Evolutionary conservation across 805 yeast species (phyloP).

Genomic region (Candida sphagnicola): DNA sequence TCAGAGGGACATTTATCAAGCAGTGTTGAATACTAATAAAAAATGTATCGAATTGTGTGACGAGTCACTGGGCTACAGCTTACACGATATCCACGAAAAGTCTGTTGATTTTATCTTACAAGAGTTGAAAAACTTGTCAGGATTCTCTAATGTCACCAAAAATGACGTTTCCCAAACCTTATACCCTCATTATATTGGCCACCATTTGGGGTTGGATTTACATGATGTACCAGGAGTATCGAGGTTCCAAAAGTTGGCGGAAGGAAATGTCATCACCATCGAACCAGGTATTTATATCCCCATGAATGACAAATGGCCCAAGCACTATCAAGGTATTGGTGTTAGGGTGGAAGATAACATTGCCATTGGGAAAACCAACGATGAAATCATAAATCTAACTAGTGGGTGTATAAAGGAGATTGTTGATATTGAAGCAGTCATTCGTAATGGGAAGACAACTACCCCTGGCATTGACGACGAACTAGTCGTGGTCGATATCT

Average conservation of each 20-base stretch:
- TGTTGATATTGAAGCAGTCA: slow-evolving; percentile 69
- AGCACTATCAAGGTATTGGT: slow-evolving; percentile 81
- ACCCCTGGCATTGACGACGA: slow-evolving; percentile 42
- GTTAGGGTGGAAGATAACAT: slow-evolving; percentile 94
- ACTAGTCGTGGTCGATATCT: slow-evolving; percentile 24
- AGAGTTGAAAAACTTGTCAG: slow-evolving; percentile 66
- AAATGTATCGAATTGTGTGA: slow-evolving; percentile 70
- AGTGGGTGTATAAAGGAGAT: slow-evolving; percentile 85
- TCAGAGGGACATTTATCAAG: slow-evolving; percentile 84
- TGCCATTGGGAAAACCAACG: slow-evolving; percentile 62
- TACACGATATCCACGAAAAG: slow-evolving; percentile 72
- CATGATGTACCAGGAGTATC: slow-evolving; percentile 74
- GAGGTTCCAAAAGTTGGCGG: slow-evolving; percentile 47
- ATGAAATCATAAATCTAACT: slow-evolving; percentile 55
- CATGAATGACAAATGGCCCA: slow-evolving; percentile 65
- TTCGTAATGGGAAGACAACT: slow-evolving; percentile 52
- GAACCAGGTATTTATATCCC: slow-evolving; percentile 97
- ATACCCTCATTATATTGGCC: slow-evolving; percentile 96
- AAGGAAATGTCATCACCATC: slow-evolving; percentile 84
- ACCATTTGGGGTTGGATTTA: slow-evolving; percentile 88
- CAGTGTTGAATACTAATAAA: slow-evolving; percentile 79
- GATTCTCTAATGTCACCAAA: slow-evolving; percentile 51
- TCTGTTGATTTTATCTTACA: slow-evolving; percentile 56
- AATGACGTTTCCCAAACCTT: slow-evolving; percentile 49
- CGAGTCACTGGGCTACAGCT: slow-evolving; percentile 45